Base-by-base conservation (phyloP, 2,329 filamentous ascomycete genomes). In the Arthrobotrys megalospora region DNA sequence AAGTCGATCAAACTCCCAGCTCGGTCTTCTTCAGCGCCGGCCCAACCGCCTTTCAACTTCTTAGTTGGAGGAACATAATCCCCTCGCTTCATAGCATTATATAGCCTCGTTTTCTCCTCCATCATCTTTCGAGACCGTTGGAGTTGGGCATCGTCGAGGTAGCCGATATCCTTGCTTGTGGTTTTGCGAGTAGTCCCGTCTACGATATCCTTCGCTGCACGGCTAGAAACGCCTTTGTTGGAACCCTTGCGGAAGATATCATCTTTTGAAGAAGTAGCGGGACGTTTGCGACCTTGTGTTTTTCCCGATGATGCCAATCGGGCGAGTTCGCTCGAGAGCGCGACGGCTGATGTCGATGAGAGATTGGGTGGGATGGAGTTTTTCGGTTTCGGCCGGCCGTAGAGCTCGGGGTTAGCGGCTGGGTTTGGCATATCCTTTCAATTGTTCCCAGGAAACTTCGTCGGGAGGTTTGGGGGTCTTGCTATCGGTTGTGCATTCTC, bases 31-130 rank as follows among this genome's bases (percentile, higher is more conserved):
- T 88, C 88, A 14, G 83, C 83, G 28, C 84, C 84, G 7, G 71
- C 69, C 67, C 79, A 77, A 2, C 66, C 79, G 1, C 52, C 72
- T 19, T 75, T 77, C 36, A 28, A 24, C 47, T 52, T 78, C 79
- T 52, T 71, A 1, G 77, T 41, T 12, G 80, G 76, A 1, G 88
- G 87, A n/a, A 93, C 86, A 84, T 93, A 91, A 82, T 97, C 91
- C n/a, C 95, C 94, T 38, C 92, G 89, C 85, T 97, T 97, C 90
- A 99, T 91, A 43, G 93, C 92, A 6, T 92, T 91, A 84, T 99
- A 99, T 1, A 96, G 85, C 3, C 92, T 89, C 2, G 93, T 93
- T 85, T 99, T 99, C 85, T 94, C 91, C 83, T 96, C 91, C 91
- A 99, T 93, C 82, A 91, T 92, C 80, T 91, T 89, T 83, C 91